Percentiles rank a stretch among this genome's conserved stretches.
These are phyloP conservation scores for Marasmius oreades DNA, from an alignment of 1,284 basidiomycete species.

Conservation along the genomic window DNA sequence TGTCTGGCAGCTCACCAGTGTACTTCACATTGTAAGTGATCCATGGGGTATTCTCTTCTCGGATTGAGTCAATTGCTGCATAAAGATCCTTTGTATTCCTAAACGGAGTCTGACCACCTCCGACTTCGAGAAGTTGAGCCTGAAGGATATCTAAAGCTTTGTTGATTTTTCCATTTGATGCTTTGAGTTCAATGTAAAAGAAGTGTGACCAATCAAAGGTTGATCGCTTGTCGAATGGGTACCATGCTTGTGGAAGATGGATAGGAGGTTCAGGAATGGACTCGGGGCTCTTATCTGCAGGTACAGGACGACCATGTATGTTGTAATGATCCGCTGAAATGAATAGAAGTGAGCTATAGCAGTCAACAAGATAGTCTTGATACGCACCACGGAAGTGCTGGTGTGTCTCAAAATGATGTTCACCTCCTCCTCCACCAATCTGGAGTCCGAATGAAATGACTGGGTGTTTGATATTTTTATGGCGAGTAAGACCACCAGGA, in stretches of 20 bases:
- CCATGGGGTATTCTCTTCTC: no score
- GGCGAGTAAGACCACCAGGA: not conserved
- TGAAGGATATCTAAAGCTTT: slow-evolving; percentile 17
- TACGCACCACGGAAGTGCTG: not conserved
- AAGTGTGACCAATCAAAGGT: slow-evolving; percentile 19
- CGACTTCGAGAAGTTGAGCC: slow-evolving; percentile 6
- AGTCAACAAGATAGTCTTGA: no score
- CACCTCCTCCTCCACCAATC: not conserved
- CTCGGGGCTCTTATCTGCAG: not conserved
- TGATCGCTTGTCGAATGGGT: slow-evolving; percentile 9
- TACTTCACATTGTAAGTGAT: slow-evolving; percentile 20
- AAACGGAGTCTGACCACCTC: slow-evolving; percentile 20
- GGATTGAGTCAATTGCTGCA: slow-evolving; percentile 23
- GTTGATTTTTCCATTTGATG: slow-evolving; percentile 14
- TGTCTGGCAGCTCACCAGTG: slow-evolving; percentile 18
- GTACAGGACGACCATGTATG: not conserved
- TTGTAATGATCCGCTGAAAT: no score
- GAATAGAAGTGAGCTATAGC: not conserved
- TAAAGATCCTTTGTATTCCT: slow-evolving; percentile 20
- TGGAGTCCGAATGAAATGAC: not conserved
- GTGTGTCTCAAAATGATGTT: not conserved
- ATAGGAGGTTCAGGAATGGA: no score
- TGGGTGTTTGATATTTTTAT: not conserved
- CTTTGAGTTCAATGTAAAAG: slow-evolving; percentile 16
- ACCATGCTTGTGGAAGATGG: slow-evolving; percentile 9